These are phyloP conservation scores for Edaphochlamys debaryana DNA, from an alignment of 139 green algal genomes.

Conservation along the genomic window DNA sequence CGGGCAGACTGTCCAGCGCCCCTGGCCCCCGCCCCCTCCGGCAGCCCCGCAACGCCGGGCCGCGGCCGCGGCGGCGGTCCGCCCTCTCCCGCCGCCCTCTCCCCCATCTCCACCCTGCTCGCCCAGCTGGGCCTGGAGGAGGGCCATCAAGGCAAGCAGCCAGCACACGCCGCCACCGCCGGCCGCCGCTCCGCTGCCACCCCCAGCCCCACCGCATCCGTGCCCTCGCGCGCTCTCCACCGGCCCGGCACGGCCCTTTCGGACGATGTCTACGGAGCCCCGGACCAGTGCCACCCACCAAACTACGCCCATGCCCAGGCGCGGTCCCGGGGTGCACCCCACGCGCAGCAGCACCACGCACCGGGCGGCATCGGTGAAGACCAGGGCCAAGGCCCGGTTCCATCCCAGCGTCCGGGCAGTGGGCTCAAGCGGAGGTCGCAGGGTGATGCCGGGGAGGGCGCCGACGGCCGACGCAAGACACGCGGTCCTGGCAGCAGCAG, in stretches of 20 bases:
- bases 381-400: too few relatives aligned
- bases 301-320: too few relatives aligned
- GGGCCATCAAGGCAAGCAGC: not conserved
- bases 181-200: not conserved
- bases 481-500: not conserved
- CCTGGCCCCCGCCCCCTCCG: too few relatives aligned
- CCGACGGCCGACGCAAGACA: not conserved
- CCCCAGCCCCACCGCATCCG: not conserved
- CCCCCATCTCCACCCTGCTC: constrained; percentile 25
- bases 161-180: not conserved
- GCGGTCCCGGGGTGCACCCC: too few relatives aligned
- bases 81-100: not conserved
- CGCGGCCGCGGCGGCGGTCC: too few relatives aligned
- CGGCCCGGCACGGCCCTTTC: too few relatives aligned
- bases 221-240: too few relatives aligned
- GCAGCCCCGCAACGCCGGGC: too few relatives aligned
- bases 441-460: not conserved
- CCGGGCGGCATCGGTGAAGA: too few relatives aligned
- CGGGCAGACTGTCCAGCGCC: too few relatives aligned
- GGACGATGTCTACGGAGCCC: too few relatives aligned
- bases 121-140: not conserved
- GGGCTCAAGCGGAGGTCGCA: not conserved
- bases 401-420: not conserved
- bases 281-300: not conserved
- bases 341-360: too few relatives aligned